Evolutionary conservation across 2,329 filamentous ascomycete genomes (phyloP), one percentile per base, ranked within the genome.

Genomic region (Chaetoscypha palmicola): DNA sequence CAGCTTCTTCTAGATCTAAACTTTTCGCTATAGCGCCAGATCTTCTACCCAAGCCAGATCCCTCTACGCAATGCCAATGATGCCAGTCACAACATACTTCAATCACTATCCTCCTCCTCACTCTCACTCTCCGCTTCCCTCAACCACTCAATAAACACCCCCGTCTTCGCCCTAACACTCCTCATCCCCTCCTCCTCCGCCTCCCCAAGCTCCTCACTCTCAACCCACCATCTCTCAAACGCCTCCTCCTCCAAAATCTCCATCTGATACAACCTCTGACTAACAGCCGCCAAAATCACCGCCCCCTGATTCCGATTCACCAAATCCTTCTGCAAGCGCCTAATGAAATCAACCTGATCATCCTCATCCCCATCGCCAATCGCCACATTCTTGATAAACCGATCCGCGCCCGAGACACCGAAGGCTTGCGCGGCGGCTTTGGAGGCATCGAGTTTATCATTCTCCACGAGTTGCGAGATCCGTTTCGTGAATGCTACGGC

Each of bases 231-330:
- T 37, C 76, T 75, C 57, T 91, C 68, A 53, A 95, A 86, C 0
- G 85, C 89, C 32, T 96, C 90, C 59, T 95, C 88, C 61, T 95
- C 88, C 1, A 96, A 67, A 12, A 94, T 74, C 53, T 97, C 92
- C 38, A 85, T 66, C 53, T 85, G 79, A 61, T 94, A 94, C 40
- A 97, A 71, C 64, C 89, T 86, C 67, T 94, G 92, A 54, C 88
- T 76, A 55, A 88, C 70, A 30, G 82, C 86, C 3, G 90, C 74
- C 24, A 97, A 73, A 8, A 96, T 74, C 28, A 70, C 65, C 58
- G 83, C 75, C 3, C 79, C 81, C 49, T 78, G 81, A 36, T 73
- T 71, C 37, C 76, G 70, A 45, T 80, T 77, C 22, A 77, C 71
- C 11, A 94, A 76, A 48, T 94, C 89, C 52, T 79, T 80, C 66